Base-by-base conservation (phyloP, 106 monocot genomes). In the Gastrodia elata region DNA sequence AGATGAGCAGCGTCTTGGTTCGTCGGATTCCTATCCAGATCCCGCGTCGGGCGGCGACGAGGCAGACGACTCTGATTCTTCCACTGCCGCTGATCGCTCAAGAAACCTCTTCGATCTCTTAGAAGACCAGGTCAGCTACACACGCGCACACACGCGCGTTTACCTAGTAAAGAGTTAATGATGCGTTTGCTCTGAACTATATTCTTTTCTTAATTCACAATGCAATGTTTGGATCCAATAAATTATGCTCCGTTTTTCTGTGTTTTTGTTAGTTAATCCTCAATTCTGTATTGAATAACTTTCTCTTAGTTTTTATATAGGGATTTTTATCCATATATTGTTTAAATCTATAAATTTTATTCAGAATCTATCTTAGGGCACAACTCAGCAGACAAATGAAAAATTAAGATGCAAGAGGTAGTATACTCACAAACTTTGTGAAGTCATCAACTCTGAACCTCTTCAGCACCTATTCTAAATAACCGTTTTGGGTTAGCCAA, bases 101-200 rank as follows among this genome's bases (percentile, higher is more conserved):
- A 78, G 26, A 34, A 78, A 78, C 26, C 78, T 72, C 37, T 78
- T 78, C 38, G 72, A 72, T 40, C 72, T 72, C 78, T 72, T 78
- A 64, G 78, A 65, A 41, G 35, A 67, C 22, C 56, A 64, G 77
- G 71, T 77, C 4, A 30, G 75, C 32, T 35, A 30, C 24, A 44
- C 18, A 8, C 9, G 20, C 2, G 14, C 27, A n/a, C 16, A 37
- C 18, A 67, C n/a, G n/a, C n/a, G n/a, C n/a, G n/a, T n/a, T n/a
- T n/a, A n/a, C n/a, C n/a, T n/a, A 18, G 24, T 72, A 32, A 27
- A 5, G 70, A 25, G 5, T 18, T 71, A 39, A 28, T 32, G 72
- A n/a, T 72, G 34, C 34, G 38, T 32, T 24, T 72, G 30, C 2
- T 9, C 35, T 72, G 44, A 33, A n/a, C n/a, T n/a, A n/a, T n/a